Base-by-base conservation (phyloP, 768 basidiomycete genomes). In the Boletus sensibilis region DNA sequence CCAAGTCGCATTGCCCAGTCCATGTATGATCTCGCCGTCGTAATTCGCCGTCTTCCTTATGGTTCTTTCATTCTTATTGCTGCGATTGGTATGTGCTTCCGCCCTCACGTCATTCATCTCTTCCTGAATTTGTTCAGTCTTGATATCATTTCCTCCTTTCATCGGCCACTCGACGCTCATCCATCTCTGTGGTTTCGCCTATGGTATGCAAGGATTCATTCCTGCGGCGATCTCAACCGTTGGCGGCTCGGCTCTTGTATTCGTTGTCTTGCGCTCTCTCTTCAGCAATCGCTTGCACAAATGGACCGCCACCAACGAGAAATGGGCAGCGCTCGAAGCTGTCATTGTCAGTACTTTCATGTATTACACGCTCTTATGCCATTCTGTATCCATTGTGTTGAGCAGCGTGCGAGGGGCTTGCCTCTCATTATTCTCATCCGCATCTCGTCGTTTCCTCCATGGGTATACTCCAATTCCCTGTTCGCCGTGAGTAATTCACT, bases 371-470 rank as follows among this genome's bases (percentile, higher is more conserved):
- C 37, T 50, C 25, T 23, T 45, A 16, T 46, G 25, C 27, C 21
- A 48, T 35, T 38, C 50, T 16, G 37, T 55, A 50, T 38, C 53
- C 45, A 39, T 47, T 47, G 33, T 50, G 34, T 39, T 23, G 54
- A 58, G 48, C 61, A 91, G 89, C 77, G 75, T 56, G 82, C 84
- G 16, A 90, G 87, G 69, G 92, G 92, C 18, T 74, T 93, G 18
- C 86, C 86, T n/a, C 75, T 93, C 23, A 89, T 94, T 39, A 81
- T 92, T 60, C 79, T 94, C 45, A 87, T 94, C 57, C 85, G 92
- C 14, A 69, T 90, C 21, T 92, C 89, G 4, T 86, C 92, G 5
- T 83, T 94, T 68, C 91, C 90, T 44, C 90, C 92, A 3, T 93
- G 90, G 88, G 87, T 88, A 0, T 94, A 92, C 64, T 84, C 86